Base-by-base conservation (phyloP, 768 basidiomycete genomes). In the Macrolepiota dolichaula region DNA sequence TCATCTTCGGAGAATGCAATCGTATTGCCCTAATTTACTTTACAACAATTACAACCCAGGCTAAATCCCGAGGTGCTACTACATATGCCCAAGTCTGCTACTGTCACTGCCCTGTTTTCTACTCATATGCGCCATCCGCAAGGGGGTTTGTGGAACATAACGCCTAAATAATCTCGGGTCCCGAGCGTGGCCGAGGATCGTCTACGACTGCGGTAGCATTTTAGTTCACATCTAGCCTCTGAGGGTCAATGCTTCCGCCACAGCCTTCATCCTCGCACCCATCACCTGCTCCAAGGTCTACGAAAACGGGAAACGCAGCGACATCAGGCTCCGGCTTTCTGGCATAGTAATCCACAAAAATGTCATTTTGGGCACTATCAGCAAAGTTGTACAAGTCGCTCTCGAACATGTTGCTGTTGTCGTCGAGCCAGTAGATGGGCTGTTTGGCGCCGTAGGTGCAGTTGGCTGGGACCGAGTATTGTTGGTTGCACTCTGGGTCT, bases 361-460 rank as follows among this genome's bases (percentile, higher is more conserved):
- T 90, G 69, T 91, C 88, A 56, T 81, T 69, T 69, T 94, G 91
- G 0, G 89, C 75, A 9, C 91, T 89, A 67, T 92, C 85, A 10
- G 64, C 60, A 71, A 89, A 92, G 67, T 87, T 86, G 77, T 89
- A 92, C 13, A 84, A 72, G 62, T 84, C 67, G 55, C 81, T 86
- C 71, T 88, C 87, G 60, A 86, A 87, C 82, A 88, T 85, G 69
- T 88, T 89, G 29, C 73, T 67, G 64, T 88, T 84, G 1, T 67
- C 66, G 67, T 89, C 84, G 71, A 80, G 81, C 88, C 88, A 90
- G 68, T 89, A 89, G 57, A 88, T 77, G 0, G 88, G 88, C 55
- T 82, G 80, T 66, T 89, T 88, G 15, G 88, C 83, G 32, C 89
- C 88, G 62, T 83, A 87, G 1, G 88, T 90, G 70, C 89, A 90